Percentiles rank a stretch among this genome's conserved stretches.
These are phyloP conservation scores for Raffaelea deltoideospora DNA, from an alignment of 2,329 filamentous ascomycete species.

Conservation along the genomic window DNA sequence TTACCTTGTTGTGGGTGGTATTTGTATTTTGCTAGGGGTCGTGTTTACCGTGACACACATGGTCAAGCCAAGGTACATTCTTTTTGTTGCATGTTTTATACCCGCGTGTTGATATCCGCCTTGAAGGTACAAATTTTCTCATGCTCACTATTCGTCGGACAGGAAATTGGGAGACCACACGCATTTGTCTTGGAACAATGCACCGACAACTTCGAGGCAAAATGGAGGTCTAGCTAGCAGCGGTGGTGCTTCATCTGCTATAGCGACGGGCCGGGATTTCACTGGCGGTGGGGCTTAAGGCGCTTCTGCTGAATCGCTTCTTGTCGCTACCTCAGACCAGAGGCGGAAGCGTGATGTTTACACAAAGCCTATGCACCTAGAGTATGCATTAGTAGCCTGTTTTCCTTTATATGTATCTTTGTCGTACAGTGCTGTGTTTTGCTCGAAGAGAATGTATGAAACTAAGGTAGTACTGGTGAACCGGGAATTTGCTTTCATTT, in stretches of 20 bases:
- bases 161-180: constrained; percentile 97
- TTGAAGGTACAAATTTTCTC: no score
- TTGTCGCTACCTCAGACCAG: neutral
- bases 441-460: no score
- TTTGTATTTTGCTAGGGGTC: constrained; percentile 78
- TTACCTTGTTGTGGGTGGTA: constrained; percentile 83
- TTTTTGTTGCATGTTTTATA: neutral
- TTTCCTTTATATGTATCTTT: no score
- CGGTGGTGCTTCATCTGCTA: constrained; percentile 22
- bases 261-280: constrained; percentile 44
- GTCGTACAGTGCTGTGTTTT: no score
- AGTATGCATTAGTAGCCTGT: no score
- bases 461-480: no score
- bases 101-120: neutral
- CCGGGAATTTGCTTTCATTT: no score
- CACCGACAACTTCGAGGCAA: constrained; percentile 27
- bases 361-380: no score
- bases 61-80: constrained; percentile 66
- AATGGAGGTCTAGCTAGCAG: constrained; percentile 15
- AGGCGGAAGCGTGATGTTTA: no score
- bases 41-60: constrained; percentile 85
- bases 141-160: constrained; percentile 3
- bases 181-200: constrained; percentile 86
- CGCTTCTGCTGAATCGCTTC: neutral
- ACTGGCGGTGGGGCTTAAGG: constrained; percentile 13